A percentile compares a stretch with the other conserved stretches of the same genome.
Conservation (phyloP, 495 filamentous ascomycete species). For the Penicillium riverlandense region DNA sequence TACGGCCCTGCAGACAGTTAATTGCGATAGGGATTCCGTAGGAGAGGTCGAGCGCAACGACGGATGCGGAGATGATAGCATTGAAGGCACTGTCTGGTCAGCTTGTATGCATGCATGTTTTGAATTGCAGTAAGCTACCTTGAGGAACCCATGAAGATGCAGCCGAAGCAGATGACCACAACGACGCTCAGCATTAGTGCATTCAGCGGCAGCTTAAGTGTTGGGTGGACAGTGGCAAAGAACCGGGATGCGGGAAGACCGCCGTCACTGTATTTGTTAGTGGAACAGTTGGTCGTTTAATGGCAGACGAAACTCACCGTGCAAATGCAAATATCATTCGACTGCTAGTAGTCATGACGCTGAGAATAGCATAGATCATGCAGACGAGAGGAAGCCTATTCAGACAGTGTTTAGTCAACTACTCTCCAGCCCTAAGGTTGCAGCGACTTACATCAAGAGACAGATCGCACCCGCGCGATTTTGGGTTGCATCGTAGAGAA, state of each 20-base stretch:
- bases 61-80: slow-evolving; percentile 63
- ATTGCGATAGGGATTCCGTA: slow-evolving; percentile 65
- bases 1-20: slow-evolving; percentile 55
- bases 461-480: slow-evolving; percentile 56
- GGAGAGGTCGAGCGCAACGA: slow-evolving; percentile 61
- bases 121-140: slow-evolving; percentile 18
- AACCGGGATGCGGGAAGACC: slow-evolving; percentile 57
- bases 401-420: neutral
- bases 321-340: slow-evolving; percentile 71
- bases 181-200: slow-evolving; percentile 54
- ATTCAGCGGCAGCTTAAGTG: slow-evolving; percentile 58
- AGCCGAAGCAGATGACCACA: slow-evolving; percentile 60
- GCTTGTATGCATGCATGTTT: neutral
- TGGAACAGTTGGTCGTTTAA: too few relatives aligned
- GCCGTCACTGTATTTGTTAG: slow-evolving; percentile 41
- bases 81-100: slow-evolving; percentile 32
- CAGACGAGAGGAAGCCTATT: slow-evolving; percentile 56
- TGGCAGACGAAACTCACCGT: slow-evolving; percentile 14
- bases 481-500: slow-evolving; percentile 58
- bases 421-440: neutral
- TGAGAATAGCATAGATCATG: slow-evolving; percentile 58
- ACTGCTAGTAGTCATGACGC: slow-evolving; percentile 65
- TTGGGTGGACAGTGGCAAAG: slow-evolving; percentile 55
- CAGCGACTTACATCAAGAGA: slow-evolving; percentile 49
- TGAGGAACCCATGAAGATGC: slow-evolving; percentile 64